Evolutionary conservation across 257 asterid species (phyloP).

Genomic region (Penstemon eatonii): DNA sequence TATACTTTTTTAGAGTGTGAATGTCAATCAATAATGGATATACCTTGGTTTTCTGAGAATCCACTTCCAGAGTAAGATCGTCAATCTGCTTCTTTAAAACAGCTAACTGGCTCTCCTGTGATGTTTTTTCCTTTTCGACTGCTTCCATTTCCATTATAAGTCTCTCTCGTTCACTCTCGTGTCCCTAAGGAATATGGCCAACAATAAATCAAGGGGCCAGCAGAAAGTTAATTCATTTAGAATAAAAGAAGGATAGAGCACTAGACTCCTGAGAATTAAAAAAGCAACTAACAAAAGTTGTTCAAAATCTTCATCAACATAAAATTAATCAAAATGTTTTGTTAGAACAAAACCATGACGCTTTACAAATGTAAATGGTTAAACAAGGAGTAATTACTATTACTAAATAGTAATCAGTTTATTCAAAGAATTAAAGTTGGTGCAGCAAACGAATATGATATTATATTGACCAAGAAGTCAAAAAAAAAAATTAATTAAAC

Average conservation of each 20-base stretch:
- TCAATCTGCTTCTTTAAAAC: slow-evolving; percentile 56
- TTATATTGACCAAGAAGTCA: background rate
- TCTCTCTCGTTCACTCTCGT: slow-evolving; percentile 78
- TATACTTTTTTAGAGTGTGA: slow-evolving; percentile 12
- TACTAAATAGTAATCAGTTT: background rate
- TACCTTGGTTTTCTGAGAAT: slow-evolving; percentile 73
- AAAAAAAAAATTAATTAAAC: background rate
- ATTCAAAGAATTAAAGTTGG: background rate
- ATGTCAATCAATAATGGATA: slow-evolving; percentile 21
- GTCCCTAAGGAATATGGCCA: slow-evolving; percentile 55
- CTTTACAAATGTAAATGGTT: background rate
- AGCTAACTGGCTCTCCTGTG: slow-evolving; percentile 65
- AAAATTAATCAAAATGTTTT: slow-evolving; percentile 3
- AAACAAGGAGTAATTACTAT: background rate
- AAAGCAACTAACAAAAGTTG: background rate
- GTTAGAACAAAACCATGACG: slow-evolving; percentile 10
- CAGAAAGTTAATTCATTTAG: slow-evolving; percentile 17
- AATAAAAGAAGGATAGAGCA: slow-evolving; percentile 19
- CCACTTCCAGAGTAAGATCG: slow-evolving; percentile 57
- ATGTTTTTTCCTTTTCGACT: slow-evolving; percentile 67
- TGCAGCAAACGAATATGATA: background rate
- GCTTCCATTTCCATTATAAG: slow-evolving; percentile 94
- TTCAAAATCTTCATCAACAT: background rate
- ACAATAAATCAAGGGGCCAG: slow-evolving; percentile 21
- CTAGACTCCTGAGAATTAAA: background rate